phyloP scores from a whole-genome alignment of 371 early-diverging fungal genomes.

The Mucor circinelloides region DNA sequence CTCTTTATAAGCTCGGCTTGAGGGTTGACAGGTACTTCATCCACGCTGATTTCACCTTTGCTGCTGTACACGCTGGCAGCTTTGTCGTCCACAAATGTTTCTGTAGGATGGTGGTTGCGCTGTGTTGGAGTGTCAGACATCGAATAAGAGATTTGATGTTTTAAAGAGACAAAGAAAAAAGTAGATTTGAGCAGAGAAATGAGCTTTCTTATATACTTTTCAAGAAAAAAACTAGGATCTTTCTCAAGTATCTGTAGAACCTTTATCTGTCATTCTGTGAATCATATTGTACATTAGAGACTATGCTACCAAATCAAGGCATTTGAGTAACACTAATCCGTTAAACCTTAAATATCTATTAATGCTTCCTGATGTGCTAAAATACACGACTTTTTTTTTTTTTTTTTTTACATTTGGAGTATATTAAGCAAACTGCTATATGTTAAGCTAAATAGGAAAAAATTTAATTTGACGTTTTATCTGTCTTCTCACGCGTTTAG shows the following conservation, averaged over 20 bases:
- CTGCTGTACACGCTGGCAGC: constrained; percentile 8
- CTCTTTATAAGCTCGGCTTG: constrained; percentile 6
- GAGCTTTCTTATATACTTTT: neutral
- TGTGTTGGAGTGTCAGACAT: neutral
- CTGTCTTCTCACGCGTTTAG: neutral
- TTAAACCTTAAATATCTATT: neutral
- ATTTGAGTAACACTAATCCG: neutral
- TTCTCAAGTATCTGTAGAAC: neutral
- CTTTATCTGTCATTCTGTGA: neutral
- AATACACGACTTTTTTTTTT: neutral
- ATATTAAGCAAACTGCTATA: neutral
- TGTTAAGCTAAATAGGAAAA: neutral
- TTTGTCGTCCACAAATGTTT: constrained; percentile 11
- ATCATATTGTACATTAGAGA: neutral
- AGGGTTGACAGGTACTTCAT: neutral
- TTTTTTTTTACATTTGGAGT: neutral
- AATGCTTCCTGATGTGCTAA: neutral
- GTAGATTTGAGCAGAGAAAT: neutral
- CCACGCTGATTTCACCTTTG: constrained; percentile 2
- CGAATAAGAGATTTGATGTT: neutral
- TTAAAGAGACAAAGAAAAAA: neutral
- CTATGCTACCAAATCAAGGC: neutral
- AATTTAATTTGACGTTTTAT: neutral
- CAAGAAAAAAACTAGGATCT: neutral
- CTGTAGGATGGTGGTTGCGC: neutral